phyloP scores from a whole-genome alignment of 116 monocot genomes.

The Zostera marina region DNA sequence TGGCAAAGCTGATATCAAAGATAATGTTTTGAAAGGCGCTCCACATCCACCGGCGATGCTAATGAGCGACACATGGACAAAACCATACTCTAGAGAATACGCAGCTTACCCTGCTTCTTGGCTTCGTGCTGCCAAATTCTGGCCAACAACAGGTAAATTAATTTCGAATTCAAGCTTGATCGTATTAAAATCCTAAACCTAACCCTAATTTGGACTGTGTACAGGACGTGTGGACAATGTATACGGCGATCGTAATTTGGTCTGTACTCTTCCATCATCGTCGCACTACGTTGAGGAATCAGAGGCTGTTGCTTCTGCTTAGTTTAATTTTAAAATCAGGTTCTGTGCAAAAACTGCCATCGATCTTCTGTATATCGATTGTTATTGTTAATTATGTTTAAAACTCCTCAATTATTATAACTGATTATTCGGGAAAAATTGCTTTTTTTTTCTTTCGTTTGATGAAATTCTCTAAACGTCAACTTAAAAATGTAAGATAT shows the following conservation, averaged over 20 bases:
- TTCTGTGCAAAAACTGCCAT: too few species aligned
- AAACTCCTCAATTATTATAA: too few species aligned
- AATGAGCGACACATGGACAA: slow-evolving; percentile 83
- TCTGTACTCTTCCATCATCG: slow-evolving; percentile 85
- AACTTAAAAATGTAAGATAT: too few species aligned
- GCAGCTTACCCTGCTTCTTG: slow-evolving; percentile 91
- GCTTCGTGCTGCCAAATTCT: slow-evolving; percentile 84
- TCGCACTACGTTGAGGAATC: slow-evolving; percentile 81
- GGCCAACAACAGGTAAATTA: slow-evolving; percentile 85
- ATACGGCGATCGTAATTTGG: slow-evolving; percentile 88
- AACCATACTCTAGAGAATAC: slow-evolving; percentile 91
- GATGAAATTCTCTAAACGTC: too few species aligned
- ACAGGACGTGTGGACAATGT: slow-evolving; percentile 98
- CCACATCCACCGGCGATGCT: slow-evolving; percentile 94
- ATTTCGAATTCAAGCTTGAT: too few species aligned
- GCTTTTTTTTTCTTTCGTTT: too few species aligned
- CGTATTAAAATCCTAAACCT: too few species aligned
- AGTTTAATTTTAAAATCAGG: not conserved
- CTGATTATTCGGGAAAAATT: too few species aligned
- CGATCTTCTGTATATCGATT: too few species aligned
- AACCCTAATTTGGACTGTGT: too few species aligned
- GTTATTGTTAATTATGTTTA: too few species aligned
- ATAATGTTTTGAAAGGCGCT: slow-evolving; percentile 97
- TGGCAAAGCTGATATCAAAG: slow-evolving; percentile 87
- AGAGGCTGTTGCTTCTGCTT: slow-evolving; percentile 34